Conservation (phyloP, 129 eudicot species). For the Dittrichia graveolens region DNA sequence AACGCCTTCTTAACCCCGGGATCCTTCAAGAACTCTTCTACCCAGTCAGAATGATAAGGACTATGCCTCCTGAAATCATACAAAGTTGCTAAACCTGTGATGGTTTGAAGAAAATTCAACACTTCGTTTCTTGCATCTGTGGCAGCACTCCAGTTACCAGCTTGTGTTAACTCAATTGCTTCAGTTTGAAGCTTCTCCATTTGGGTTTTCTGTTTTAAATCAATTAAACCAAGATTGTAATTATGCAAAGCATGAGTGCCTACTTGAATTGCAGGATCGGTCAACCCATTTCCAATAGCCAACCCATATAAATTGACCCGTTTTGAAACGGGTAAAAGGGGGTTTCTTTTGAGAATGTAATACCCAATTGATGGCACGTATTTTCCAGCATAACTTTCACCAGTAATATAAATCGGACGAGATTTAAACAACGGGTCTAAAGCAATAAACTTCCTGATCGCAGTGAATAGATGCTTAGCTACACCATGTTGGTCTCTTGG, state of each 20-base stretch:
- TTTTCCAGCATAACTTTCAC: conserved; percentile 97
- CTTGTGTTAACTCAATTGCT: conserved; percentile 37
- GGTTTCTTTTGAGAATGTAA: conserved; percentile 60
- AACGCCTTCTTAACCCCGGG: conserved; percentile 54
- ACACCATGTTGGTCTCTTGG: conserved; percentile 66
- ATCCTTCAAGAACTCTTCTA: conserved; percentile 48
- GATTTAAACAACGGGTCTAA: conserved; percentile 51
- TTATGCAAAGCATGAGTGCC: conserved; percentile 72
- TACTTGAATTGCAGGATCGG: conserved; percentile 73
- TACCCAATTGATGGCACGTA: conserved; percentile 83
- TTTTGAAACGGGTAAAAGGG: conserved; percentile 28
- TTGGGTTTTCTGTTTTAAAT: conserved; percentile 61
- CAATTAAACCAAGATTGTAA: conserved; percentile 65
- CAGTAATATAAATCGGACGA: conserved; percentile 76
- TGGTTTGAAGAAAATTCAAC: conserved; percentile 36
- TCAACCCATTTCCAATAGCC: conserved; percentile 84
- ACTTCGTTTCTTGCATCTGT: conserved; percentile 55
- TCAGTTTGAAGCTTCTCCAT: conserved; percentile 60
- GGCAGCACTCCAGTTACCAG: conserved; percentile 70
- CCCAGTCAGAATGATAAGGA: conserved; percentile 53
- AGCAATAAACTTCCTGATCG: conserved; percentile 55
- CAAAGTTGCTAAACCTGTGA: conserved; percentile 84
- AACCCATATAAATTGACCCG: conserved; percentile 72
- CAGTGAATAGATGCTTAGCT: conserved; percentile 62
- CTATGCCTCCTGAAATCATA: conserved; percentile 65